Evolutionary conservation across 2,329 filamentous ascomycete species (phyloP).

Genomic region (Lecanicillium sp.): DNA sequence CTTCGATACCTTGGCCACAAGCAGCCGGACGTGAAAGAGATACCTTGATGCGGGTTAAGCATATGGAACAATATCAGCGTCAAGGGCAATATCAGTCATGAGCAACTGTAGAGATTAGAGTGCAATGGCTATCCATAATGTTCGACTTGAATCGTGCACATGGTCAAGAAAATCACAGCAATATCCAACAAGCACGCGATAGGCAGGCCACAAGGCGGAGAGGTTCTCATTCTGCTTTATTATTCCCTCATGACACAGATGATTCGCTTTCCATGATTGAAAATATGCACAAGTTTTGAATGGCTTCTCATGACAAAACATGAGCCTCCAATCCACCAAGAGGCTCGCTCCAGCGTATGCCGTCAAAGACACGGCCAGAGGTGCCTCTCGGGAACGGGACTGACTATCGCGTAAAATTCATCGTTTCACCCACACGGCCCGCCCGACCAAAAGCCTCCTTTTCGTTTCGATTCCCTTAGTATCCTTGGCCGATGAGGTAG

Average conservation of each 20-base stretch:
- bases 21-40: too few relatives aligned
- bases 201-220: neutral
- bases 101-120: neutral
- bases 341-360: neutral
- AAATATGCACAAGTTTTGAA: slow-evolving; percentile 12
- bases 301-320: slow-evolving; percentile 6
- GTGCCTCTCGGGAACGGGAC: neutral
- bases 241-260: slow-evolving; percentile 8
- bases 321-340: neutral
- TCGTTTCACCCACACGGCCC: neutral
- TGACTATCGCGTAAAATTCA: neutral
- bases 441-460: neutral
- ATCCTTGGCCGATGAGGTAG: slow-evolving; percentile 74
- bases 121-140: neutral
- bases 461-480: slow-evolving; percentile 46
- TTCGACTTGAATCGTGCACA: too few relatives aligned
- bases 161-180: neutral
- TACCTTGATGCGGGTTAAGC: too few relatives aligned
- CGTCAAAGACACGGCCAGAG: neutral
- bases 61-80: too few relatives aligned
- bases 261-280: slow-evolving; percentile 12
- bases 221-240: slow-evolving; percentile 1
- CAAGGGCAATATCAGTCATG: too few relatives aligned
- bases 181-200: neutral
- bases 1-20: too few relatives aligned